A percentile compares a stretch with the other conserved stretches of the same genome.
phyloP scores from a whole-genome alignment of 129 eudicot genomes.

The Solidago caesia region DNA sequence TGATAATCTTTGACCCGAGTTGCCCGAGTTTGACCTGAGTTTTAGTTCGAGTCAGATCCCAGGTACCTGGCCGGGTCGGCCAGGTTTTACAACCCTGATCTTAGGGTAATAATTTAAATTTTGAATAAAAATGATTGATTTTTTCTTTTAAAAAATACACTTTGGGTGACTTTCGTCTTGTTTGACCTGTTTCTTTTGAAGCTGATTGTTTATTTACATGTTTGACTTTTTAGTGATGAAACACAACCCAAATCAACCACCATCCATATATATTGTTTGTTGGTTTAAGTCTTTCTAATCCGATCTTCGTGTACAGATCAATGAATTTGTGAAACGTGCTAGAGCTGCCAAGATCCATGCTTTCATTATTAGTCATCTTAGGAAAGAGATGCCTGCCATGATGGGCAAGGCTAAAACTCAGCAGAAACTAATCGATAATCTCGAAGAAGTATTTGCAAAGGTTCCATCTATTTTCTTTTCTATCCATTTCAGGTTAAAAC shows the following conservation, averaged over 20 bases:
- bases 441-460: constrained; percentile 78
- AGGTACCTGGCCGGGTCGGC: no score
- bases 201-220: background rate
- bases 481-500: background rate
- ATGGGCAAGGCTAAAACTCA: constrained; percentile 92
- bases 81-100: no score
- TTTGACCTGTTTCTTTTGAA: background rate
- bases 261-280: no score
- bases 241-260: background rate
- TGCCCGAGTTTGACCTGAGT: no score
- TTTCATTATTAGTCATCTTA: constrained; percentile 85
- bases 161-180: background rate
- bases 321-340: constrained; percentile 98
- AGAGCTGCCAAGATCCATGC: constrained; percentile 97
- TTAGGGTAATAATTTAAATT: no score
- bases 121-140: background rate
- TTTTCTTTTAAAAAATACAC: background rate
- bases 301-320: constrained; percentile 48
- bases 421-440: constrained; percentile 78
- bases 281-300: background rate
- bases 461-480: constrained; percentile 30
- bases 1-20: no score
- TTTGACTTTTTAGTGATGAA: background rate
- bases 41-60: no score
- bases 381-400: constrained; percentile 93